Conservation (phyloP, 441 rosid species). For the Populus hybrid region DNA sequence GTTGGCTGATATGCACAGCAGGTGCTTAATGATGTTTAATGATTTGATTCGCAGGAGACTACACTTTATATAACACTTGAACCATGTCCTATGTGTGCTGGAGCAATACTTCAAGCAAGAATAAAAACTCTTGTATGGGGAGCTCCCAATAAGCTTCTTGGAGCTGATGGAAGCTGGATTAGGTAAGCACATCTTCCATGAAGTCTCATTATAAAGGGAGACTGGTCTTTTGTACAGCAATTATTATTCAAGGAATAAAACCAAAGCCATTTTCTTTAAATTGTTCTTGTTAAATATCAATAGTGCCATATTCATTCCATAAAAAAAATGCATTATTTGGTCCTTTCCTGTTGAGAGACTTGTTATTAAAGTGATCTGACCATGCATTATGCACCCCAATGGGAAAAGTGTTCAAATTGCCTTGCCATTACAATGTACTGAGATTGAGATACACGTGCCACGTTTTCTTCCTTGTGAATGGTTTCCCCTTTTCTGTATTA, state of each 20-base stretch:
- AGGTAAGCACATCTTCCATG: conserved; percentile 40
- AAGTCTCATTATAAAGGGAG: not conserved
- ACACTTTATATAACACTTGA: conserved; percentile 94
- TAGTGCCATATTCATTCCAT: not conserved
- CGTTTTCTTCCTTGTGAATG: conserved; percentile 1
- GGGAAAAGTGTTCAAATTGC: not conserved
- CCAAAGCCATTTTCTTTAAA: not conserved
- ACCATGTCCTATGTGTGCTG: conserved; percentile 99
- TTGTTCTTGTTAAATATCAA: not conserved
- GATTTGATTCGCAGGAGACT: conserved; percentile 49
- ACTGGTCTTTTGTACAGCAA: not conserved
- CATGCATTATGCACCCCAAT: not conserved
- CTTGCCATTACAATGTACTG: not conserved
- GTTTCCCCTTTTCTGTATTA: not conserved
- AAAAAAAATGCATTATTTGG: not conserved
- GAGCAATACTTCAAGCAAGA: conserved; percentile 97
- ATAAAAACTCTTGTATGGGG: conserved; percentile 74
- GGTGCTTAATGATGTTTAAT: not conserved
- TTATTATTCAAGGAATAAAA: not conserved
- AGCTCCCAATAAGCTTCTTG: conserved; percentile 98
- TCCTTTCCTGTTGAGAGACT: not conserved
- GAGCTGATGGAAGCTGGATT: conserved; percentile 99
- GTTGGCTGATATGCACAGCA: not conserved
- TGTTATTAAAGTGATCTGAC: not conserved
- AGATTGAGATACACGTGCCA: not conserved